Conservation (phyloP, 345 rosid genomes). For the Populus davidiana region DNA sequence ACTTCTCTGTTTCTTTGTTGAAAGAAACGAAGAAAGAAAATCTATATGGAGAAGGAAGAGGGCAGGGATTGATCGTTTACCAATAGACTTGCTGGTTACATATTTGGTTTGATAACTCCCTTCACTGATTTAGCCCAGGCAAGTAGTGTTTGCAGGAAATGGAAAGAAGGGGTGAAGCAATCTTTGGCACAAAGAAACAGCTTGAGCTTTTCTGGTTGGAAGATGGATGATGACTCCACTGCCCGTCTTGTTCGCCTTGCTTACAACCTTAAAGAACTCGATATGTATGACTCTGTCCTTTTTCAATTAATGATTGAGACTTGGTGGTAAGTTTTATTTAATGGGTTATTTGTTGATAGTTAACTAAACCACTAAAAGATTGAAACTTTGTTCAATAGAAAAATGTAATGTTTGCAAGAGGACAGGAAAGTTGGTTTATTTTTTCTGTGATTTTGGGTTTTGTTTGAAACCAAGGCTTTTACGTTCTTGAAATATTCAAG, state of each 20-base stretch:
- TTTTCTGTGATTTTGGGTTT: too few relatives aligned
- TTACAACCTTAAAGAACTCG: conserved; percentile 78
- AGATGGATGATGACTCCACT: conserved; percentile 80
- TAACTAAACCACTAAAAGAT: neutral
- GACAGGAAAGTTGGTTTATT: too few relatives aligned
- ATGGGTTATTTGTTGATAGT: neutral
- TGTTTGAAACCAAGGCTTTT: too few relatives aligned
- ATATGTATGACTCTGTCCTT: conserved; percentile 48
- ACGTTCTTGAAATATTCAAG: neutral
- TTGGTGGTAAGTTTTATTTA: neutral
- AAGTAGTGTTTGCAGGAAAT: conserved; percentile 78
- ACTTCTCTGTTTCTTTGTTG: neutral
- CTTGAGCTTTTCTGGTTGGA: conserved; percentile 76
- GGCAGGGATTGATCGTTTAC: conserved; percentile 75
- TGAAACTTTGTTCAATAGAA: neutral
- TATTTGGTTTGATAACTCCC: conserved; percentile 52
- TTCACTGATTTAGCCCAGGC: conserved; percentile 88
- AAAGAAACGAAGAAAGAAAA: neutral
- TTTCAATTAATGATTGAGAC: neutral
- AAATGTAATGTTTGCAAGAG: too few relatives aligned
- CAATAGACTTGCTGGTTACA: conserved; percentile 65
- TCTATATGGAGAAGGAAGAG: conserved; percentile 40
- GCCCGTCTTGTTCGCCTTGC: conserved; percentile 69
- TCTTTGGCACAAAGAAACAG: conserved; percentile 60
- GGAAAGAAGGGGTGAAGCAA: conserved; percentile 83